Evolutionary conservation across 768 basidiomycete species (phyloP).

Genomic region (Pulveroboletus ravenelii): DNA sequence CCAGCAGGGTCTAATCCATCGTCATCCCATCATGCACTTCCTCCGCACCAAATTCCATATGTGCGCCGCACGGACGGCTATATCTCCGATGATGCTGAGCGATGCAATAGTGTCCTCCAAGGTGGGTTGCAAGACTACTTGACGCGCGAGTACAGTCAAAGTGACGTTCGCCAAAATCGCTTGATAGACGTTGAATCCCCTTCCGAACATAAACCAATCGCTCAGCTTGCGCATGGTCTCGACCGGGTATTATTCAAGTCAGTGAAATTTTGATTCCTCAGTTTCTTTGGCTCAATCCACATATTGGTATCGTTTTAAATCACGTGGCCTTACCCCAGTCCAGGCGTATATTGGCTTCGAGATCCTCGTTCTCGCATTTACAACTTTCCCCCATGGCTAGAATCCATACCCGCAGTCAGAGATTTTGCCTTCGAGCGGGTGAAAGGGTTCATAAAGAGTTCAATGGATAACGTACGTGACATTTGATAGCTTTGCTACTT

Average conservation of each 20-base stretch:
- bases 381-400: conserved; percentile 73
- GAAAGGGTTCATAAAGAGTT: conserved; percentile 70
- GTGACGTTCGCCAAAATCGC: background rate
- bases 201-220: conserved; percentile 49
- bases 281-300: background rate
- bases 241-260: conserved; percentile 76
- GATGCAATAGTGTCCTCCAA: conserved; percentile 12
- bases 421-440: conserved; percentile 85
- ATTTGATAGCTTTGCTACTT: background rate
- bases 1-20: background rate
- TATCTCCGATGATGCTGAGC: conserved; percentile 6
- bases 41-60: conserved; percentile 22
- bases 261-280: conserved; percentile 17
- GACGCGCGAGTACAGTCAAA: background rate
- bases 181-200: conserved; percentile 41
- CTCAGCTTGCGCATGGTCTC: conserved; percentile 60
- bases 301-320: background rate
- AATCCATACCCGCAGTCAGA: conserved; percentile 67
- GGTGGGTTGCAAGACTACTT: conserved; percentile 6
- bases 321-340: conserved; percentile 40
- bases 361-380: conserved; percentile 84
- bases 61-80: conserved; percentile 27
- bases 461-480: conserved; percentile 58
- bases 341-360: conserved; percentile 83
- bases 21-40: conserved; percentile 12